Evolutionary conservation across 192 early-diverging fungal species (phyloP).

Genomic region (Phlyctochytrium bullatum): DNA sequence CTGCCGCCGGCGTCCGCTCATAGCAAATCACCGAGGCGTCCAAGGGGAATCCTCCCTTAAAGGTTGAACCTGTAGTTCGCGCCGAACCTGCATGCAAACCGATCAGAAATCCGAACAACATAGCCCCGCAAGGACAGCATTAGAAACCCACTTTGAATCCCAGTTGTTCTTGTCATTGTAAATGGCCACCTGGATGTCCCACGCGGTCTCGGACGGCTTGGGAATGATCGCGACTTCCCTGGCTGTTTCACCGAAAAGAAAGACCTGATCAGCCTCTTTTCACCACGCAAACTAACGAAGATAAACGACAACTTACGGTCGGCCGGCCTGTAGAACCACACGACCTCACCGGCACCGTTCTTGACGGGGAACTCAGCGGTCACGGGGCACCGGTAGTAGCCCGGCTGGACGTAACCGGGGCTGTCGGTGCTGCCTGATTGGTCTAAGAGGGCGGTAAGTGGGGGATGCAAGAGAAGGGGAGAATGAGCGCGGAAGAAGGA

Average conservation of each 20-base stretch:
- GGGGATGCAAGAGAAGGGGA: neutral
- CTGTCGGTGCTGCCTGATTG: neutral
- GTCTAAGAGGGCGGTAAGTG: neutral
- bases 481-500: no score
- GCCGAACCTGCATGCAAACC: no score
- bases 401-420: neutral
- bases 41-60: no score
- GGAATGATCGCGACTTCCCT: neutral
- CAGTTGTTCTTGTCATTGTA: neutral
- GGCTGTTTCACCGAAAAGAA: neutral
- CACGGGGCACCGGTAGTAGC: conserved; percentile 5
- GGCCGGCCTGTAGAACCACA: conserved; percentile 14
- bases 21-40: no score
- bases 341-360: neutral
- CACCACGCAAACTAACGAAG: neutral
- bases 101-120: no score
- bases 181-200: neutral
- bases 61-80: no score
- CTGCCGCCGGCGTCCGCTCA: no score
- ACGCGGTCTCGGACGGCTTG: neutral
- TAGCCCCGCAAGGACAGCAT: no score
- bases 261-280: neutral
- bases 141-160: neutral
- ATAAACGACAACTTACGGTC: neutral
- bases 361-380: conserved; percentile 7